These are phyloP conservation scores for Colletotrichum euphorbiae DNA, from an alignment of 2,329 filamentous ascomycete species.

Conservation along the genomic window DNA sequence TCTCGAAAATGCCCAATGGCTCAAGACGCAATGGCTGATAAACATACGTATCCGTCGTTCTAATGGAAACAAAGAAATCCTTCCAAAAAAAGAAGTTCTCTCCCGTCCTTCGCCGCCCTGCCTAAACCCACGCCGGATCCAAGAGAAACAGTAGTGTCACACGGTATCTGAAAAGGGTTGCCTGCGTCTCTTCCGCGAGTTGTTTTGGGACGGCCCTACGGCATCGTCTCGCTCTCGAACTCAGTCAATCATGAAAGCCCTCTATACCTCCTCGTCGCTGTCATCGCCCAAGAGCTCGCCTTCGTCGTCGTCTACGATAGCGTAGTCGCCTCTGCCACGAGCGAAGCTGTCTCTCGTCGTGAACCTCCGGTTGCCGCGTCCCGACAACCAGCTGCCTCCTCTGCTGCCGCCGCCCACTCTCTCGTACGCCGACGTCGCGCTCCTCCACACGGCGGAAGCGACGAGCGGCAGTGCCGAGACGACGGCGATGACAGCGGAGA, in stretches of 20 bases:
- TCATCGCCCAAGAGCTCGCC: slow-evolving; percentile 94
- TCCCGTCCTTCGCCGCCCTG: slow-evolving; percentile 1
- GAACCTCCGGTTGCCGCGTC: slow-evolving; percentile 75
- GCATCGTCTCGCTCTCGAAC: too few relatives aligned
- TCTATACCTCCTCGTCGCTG: slow-evolving; percentile 83
- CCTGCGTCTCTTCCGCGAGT: too few relatives aligned
- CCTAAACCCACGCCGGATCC: slow-evolving; percentile 14
- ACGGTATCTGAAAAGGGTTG: background rate
- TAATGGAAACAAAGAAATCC: background rate
- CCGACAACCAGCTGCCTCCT: slow-evolving; percentile 63
- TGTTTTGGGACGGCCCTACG: background rate
- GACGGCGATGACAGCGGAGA: slow-evolving; percentile 73
- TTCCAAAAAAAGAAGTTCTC: background rate
- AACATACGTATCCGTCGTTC: slow-evolving; percentile 17
- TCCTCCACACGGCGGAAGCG: slow-evolving; percentile 78
- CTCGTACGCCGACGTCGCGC: slow-evolving; percentile 62
- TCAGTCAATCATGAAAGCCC: background rate
- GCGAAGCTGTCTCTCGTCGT: slow-evolving; percentile 92
- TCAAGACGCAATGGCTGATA: slow-evolving; percentile 17
- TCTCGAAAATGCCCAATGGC: slow-evolving; percentile 3
- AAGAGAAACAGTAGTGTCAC: slow-evolving; percentile 28
- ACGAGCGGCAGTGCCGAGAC: slow-evolving; percentile 76
- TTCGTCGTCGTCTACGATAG: slow-evolving; percentile 90
- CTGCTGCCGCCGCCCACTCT: slow-evolving; percentile 62
- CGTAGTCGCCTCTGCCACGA: slow-evolving; percentile 87